These are phyloP conservation scores for Cicer yamashitae DNA, from an alignment of 306 rosid species.

Conservation along the genomic window DNA sequence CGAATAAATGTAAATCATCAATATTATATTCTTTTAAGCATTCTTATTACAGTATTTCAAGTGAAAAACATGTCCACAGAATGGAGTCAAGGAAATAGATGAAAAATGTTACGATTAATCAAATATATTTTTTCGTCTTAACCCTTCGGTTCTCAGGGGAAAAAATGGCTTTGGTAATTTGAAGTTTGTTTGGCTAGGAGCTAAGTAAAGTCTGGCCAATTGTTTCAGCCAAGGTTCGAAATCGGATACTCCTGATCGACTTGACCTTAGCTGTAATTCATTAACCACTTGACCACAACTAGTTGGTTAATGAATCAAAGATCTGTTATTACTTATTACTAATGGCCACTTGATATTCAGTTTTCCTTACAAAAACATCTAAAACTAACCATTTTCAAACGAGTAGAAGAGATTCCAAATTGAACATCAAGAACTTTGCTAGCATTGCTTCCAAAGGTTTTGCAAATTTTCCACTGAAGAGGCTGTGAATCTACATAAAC, in stretches of 20 bases:
- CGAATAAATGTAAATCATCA: conserved; percentile 18
- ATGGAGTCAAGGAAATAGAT: conserved; percentile 2
- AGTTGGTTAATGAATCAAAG: background rate
- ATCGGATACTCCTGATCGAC: too few species aligned
- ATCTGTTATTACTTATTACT: background rate
- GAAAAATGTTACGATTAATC: conserved; percentile 7
- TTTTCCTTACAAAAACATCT: background rate
- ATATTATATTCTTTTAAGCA: background rate
- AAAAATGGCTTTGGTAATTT: too few species aligned
- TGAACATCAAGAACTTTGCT: conserved; percentile 76
- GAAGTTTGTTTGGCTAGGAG: too few species aligned
- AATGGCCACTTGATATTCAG: background rate
- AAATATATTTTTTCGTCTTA: background rate
- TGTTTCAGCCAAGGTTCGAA: too few species aligned
- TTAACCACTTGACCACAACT: too few species aligned
- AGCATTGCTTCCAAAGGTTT: conserved; percentile 63
- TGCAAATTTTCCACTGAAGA: conserved; percentile 79
- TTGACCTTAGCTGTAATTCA: too few species aligned
- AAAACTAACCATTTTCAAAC: conserved; percentile 81
- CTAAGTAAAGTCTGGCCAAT: too few species aligned
- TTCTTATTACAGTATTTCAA: conserved; percentile 20
- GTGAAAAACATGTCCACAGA: conserved; percentile 13
- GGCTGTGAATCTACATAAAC: conserved; percentile 66
- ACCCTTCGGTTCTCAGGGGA: too few species aligned
- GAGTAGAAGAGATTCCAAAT: conserved; percentile 67